These are phyloP conservation scores for Eudorina sp. DNA, from an alignment of 139 green algal species.

Conservation along the genomic window DNA sequence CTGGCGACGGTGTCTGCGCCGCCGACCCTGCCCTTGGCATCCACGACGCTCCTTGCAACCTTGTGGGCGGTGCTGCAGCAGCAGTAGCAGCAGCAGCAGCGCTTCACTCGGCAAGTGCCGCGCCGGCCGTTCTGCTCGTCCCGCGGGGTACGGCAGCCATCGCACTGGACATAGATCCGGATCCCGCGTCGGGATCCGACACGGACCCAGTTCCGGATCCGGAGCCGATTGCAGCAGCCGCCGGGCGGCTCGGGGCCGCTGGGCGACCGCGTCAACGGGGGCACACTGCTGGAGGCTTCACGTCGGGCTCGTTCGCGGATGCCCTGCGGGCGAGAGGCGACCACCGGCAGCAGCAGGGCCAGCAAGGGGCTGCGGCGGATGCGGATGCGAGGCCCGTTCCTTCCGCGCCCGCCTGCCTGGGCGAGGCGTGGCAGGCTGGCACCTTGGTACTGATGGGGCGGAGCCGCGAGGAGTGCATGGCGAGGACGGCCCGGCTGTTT, in stretches of 20 bases:
- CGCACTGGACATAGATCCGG: not conserved
- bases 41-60: too few species aligned
- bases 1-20: too few species aligned
- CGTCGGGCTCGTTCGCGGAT: too few species aligned
- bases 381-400: not conserved
- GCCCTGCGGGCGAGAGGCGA: too few species aligned
- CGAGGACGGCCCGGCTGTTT: not conserved
- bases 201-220: not conserved
- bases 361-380: not conserved
- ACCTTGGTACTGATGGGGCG: too few species aligned
- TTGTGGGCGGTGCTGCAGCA: too few species aligned
- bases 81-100: not conserved
- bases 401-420: too few species aligned
- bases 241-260: too few species aligned
- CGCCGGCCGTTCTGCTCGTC: not conserved
- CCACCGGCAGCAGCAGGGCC: too few species aligned
- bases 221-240: not conserved
- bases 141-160: conserved; percentile 3
- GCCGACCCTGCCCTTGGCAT: too few species aligned
- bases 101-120: not conserved
- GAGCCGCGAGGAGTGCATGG: too few species aligned
- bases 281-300: not conserved
- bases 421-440: too few species aligned
- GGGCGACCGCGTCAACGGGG: not conserved
- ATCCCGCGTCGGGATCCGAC: not conserved